Percentiles rank a stretch among this genome's conserved stretches.
These are phyloP conservation scores for Saccharomycopsis fodiens DNA, from an alignment of 805 yeast species.

Conservation along the genomic window DNA sequence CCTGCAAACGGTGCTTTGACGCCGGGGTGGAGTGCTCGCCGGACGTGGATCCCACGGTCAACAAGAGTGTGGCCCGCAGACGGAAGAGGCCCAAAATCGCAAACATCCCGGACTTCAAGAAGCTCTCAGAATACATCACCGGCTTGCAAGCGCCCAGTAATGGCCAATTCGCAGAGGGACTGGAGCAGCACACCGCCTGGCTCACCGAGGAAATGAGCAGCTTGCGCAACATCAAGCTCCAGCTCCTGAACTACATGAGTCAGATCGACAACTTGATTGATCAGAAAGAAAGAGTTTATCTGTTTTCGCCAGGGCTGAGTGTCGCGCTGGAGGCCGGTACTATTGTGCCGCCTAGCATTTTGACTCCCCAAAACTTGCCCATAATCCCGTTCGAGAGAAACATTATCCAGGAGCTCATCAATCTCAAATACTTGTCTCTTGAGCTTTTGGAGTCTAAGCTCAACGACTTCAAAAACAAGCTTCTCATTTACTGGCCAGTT, in stretches of 20 bases:
- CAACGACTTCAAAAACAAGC: constrained; percentile 30
- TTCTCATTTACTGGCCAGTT: constrained; percentile 43
- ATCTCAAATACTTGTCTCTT: constrained; percentile 28
- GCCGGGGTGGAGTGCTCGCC: constrained; percentile 40
- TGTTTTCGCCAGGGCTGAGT: constrained; percentile 27
- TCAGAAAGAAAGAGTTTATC: constrained; percentile 22
- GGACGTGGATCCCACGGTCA: constrained; percentile 43
- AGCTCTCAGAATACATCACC: constrained; percentile 9
- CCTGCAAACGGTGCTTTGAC: constrained; percentile 40
- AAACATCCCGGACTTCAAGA: constrained; percentile 18
- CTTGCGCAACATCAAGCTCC: constrained; percentile 14
- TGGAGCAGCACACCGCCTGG: constrained; percentile 3
- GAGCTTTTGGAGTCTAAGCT: constrained; percentile 32
- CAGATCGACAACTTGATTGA: constrained; percentile 18
- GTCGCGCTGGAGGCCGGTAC: neutral
- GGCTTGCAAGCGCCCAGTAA: constrained; percentile 6
- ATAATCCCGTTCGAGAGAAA: constrained; percentile 32
- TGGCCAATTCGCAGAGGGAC: neutral
- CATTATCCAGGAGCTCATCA: constrained; percentile 32
- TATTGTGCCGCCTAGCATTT: constrained; percentile 11
- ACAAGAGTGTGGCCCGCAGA: constrained; percentile 32
- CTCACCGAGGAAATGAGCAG: constrained; percentile 11
- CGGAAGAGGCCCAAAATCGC: constrained; percentile 26
- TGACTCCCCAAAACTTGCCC: constrained; percentile 25
- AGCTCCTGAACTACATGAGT: constrained; percentile 15